Evolutionary conservation across 73 alveolate genomes (phyloP).

Genomic region (Tetrahymena elliotti): DNA sequence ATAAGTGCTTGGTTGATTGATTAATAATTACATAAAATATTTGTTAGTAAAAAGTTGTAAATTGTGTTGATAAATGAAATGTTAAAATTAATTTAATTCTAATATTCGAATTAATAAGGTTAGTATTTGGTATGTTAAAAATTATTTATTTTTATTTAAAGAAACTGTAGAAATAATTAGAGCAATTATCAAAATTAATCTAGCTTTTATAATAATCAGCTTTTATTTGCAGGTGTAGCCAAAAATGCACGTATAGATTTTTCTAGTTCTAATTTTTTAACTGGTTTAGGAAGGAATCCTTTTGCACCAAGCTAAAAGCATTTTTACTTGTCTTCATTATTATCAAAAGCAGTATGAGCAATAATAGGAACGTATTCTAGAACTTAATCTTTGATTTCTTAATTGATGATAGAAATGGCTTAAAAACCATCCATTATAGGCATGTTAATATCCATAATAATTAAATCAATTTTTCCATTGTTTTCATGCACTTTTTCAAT

Average conservation of each 20-base stretch:
- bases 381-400: background rate
- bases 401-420: background rate
- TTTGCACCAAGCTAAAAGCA: background rate
- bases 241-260: background rate
- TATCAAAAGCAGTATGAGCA: background rate
- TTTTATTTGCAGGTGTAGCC: background rate
- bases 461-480: background rate
- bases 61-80: too few relatives aligned
- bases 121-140: too few relatives aligned
- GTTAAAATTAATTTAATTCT: too few relatives aligned
- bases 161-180: too few relatives aligned
- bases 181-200: too few relatives aligned
- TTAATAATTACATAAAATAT: too few relatives aligned
- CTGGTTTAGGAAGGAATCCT: background rate
- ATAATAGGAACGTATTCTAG: background rate
- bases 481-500: background rate
- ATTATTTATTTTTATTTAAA: too few relatives aligned
- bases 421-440: slow-evolving; percentile 10
- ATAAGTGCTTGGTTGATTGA: too few relatives aligned
- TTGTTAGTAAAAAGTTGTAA: too few relatives aligned
- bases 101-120: too few relatives aligned
- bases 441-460: slow-evolving; percentile 19
- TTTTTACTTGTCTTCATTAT: background rate
- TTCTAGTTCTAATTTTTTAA: background rate
- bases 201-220: background rate